Conservation (phyloP, 192 early-diverging fungal species). For the Coemansia umbellata region DNA sequence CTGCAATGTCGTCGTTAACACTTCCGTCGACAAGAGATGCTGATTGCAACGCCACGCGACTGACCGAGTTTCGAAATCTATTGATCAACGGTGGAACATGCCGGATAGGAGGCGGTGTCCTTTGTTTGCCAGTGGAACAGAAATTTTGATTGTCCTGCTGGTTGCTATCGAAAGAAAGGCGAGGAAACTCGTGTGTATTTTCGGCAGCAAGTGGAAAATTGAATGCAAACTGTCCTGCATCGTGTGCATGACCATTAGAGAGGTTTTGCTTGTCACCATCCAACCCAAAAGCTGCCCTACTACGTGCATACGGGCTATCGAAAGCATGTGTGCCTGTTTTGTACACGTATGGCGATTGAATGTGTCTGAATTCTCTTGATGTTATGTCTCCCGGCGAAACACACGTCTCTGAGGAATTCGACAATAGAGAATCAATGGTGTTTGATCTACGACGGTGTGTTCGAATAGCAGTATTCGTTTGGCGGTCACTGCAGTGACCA, state of each 20-base stretch:
- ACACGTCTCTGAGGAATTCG: slow-evolving; percentile 48
- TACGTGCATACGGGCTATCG: too few species aligned
- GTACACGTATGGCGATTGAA: not conserved
- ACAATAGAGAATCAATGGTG: slow-evolving; percentile 27
- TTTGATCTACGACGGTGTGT: slow-evolving; percentile 19
- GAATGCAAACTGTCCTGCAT: not conserved
- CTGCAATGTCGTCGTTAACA: slow-evolving; percentile 25
- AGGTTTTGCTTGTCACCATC: not conserved
- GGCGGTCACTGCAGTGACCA: slow-evolving; percentile 7
- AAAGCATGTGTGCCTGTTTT: too few species aligned
- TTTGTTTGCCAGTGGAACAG: not conserved
- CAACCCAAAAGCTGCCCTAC: too few species aligned
- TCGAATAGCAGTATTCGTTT: not conserved
- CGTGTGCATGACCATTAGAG: not conserved
- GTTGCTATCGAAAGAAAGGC: slow-evolving; percentile 5
- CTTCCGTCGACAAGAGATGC: slow-evolving; percentile 31
- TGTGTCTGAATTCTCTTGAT: slow-evolving; percentile 11
- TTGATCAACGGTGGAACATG: slow-evolving; percentile 13
- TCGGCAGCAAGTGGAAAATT: not conserved
- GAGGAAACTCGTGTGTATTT: slow-evolving; percentile 19
- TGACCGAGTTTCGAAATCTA: slow-evolving; percentile 14
- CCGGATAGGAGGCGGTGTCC: slow-evolving; percentile 5
- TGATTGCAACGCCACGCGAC: slow-evolving; percentile 15
- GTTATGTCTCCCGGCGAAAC: slow-evolving; percentile 25
- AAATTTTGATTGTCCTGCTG: not conserved